Evolutionary conservation across 345 rosid species (phyloP), one percentile per base, ranked within the genome.

Genomic region (sweet orange (Citrus sinensis)): DNA sequence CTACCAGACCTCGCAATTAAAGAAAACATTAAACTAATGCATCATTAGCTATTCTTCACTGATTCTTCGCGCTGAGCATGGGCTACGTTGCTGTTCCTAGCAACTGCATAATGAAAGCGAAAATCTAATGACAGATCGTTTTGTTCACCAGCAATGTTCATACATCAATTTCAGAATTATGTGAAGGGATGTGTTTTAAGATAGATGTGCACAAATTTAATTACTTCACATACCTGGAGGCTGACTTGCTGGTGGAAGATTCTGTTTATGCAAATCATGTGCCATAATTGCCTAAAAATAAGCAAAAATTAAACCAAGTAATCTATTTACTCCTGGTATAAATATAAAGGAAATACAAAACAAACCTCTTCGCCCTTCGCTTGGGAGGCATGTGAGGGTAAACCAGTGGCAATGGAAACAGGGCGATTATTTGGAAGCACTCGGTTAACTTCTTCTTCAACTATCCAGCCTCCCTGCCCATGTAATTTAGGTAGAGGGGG

Each of bases 361-460:
- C 76, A 61, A 83, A 96, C 98, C 95, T 92, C 97, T 88, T 89
- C 98, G 55, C 78, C 83, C 85, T 89, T 95, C 83, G 79, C 79
- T 73, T 89, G 90, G 67, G 90, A 80, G 55, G 84, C 79, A 76
- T 82, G 81, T 22, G 89, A 62, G 32, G 76, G 80, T 76, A 85
- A 81, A 80, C 85, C 78, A 67, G 82, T 72, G 73, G 93, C 80
- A 81, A 75, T 75, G 80, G 87, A 78, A 74, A 77, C 85, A 69
- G 83, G 71, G 76, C 68, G 85, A 83, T 46, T 80, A 67, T 55
- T 81, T 75, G 74, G 55, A 71, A 73, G 78, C 65, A 51, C 84
- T 81, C 75, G 84, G 61, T 67, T 81, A 11, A 40, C 68, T 67
- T 89, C 90, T 78, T 93, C 98, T 80, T 92, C 99, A 77, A 84